These are phyloP conservation scores for Astragalus membranaceus DNA, from an alignment of 306 rosid genomes.

Conservation along the genomic window DNA sequence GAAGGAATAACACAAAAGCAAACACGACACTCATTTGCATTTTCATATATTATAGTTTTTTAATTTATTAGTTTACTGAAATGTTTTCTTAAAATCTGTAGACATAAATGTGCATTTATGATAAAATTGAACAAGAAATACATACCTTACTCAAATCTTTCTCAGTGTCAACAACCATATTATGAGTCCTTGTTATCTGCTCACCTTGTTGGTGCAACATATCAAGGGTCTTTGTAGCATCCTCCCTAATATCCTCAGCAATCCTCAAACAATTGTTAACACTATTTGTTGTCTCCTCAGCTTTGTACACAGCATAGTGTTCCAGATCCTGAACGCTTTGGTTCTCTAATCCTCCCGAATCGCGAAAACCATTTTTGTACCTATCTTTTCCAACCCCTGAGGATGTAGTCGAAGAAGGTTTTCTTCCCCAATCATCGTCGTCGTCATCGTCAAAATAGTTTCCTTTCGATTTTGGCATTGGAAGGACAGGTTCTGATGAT, in stretches of 20 bases:
- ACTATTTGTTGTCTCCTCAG: conserved; percentile 72
- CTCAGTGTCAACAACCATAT: conserved; percentile 69
- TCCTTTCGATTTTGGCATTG: conserved; percentile 38
- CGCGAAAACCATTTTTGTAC: conserved; percentile 40
- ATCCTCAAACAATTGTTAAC: conserved; percentile 73
- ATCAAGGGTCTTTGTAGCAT: conserved; percentile 80
- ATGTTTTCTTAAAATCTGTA: too few relatives aligned
- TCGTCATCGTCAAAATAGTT: conserved; percentile 39
- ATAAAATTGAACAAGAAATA: neutral
- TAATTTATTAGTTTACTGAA: too few relatives aligned
- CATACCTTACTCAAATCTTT: conserved; percentile 76
- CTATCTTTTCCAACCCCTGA: conserved; percentile 27
- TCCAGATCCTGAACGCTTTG: conserved; percentile 76
- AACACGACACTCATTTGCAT: neutral
- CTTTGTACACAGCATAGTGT: conserved; percentile 58
- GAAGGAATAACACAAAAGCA: neutral
- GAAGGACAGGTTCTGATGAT: conserved; percentile 51
- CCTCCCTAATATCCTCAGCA: conserved; percentile 74
- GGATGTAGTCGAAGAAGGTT: conserved; percentile 25
- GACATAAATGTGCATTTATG: too few relatives aligned
- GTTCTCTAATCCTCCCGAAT: conserved; percentile 68
- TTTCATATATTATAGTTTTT: neutral
- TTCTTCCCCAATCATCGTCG: conserved; percentile 39
- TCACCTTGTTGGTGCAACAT: conserved; percentile 93
- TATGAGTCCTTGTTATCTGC: conserved; percentile 81